Percentiles rank a stretch among this genome's conserved stretches.
Evolutionary conservation across 2,329 filamentous ascomycete species (phyloP).

Genomic region (Botryosphaeria agaves): DNA sequence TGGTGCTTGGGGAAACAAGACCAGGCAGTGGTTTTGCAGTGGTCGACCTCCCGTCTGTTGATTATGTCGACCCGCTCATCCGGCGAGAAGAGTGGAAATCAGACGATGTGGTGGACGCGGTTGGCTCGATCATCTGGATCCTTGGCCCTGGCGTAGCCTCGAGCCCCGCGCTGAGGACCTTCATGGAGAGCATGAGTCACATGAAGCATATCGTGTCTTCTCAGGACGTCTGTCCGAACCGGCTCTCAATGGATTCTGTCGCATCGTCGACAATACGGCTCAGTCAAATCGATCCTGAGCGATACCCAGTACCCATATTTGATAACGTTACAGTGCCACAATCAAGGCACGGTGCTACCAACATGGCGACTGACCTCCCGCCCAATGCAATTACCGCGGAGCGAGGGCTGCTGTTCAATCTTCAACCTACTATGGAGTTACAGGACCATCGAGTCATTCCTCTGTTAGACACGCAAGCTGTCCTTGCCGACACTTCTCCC

Average conservation of each 20-base stretch:
- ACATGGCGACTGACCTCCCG: constrained; percentile 10
- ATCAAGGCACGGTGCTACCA: constrained; percentile 2
- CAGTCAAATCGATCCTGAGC: constrained; percentile 51
- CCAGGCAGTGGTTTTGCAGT: constrained; percentile 61
- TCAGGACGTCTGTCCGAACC: constrained; percentile 56
- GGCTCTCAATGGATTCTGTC: constrained; percentile 50
- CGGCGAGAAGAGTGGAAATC: constrained; percentile 55
- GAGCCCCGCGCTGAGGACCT: constrained; percentile 46
- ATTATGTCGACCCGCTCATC: constrained; percentile 55
- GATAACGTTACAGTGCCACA: constrained; percentile 36
- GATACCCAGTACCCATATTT: constrained; percentile 53
- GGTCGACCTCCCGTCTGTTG: constrained; percentile 54
- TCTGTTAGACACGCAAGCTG: constrained; percentile 30
- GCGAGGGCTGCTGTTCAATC: constrained; percentile 16
- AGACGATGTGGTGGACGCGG: constrained; percentile 43
- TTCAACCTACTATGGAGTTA: constrained; percentile 20
- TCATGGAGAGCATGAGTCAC: constrained; percentile 44
- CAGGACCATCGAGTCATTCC: constrained; percentile 30
- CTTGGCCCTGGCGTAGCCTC: constrained; percentile 50
- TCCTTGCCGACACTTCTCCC: constrained; percentile 21
- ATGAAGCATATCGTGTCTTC: constrained; percentile 66
- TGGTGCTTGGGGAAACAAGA: constrained; percentile 57
- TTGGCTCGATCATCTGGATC: constrained; percentile 65
- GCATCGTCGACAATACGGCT: constrained; percentile 52
- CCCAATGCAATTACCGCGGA: constrained; percentile 13